These are phyloP conservation scores for Escovopsis weberi DNA, from an alignment of 2,329 filamentous ascomycete species.

Conservation along the genomic window DNA sequence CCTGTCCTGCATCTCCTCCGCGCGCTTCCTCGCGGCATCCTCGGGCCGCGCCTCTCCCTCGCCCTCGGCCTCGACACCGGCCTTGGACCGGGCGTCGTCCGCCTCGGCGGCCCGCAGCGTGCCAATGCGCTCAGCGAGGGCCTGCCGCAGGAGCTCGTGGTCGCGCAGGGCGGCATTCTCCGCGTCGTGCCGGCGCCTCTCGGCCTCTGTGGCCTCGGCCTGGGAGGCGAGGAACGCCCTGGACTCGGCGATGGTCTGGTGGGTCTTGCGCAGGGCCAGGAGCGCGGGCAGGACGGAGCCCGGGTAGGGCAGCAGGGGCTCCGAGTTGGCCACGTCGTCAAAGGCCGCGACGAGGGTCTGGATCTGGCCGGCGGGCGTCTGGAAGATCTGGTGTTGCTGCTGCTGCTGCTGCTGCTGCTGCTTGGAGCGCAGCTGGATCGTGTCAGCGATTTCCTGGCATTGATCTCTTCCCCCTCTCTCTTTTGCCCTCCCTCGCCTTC, in stretches of 20 bases:
- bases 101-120: slow-evolving; percentile 30
- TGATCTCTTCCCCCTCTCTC: background rate
- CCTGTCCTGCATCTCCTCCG: slow-evolving; percentile 44
- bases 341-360: slow-evolving; percentile 49
- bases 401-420: slow-evolving; percentile 3
- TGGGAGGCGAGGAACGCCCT: slow-evolving; percentile 40
- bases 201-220: slow-evolving; percentile 25
- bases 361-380: slow-evolving; percentile 17
- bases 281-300: slow-evolving; percentile 58
- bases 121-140: slow-evolving; percentile 42
- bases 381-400: slow-evolving; percentile 6
- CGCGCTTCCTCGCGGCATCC: slow-evolving; percentile 46
- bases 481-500: too few relatives aligned
- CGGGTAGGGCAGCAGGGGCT: slow-evolving; percentile 50
- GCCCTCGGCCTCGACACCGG: slow-evolving; percentile 7
- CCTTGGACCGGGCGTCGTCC: slow-evolving; percentile 36
- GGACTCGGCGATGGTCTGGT: slow-evolving; percentile 49
- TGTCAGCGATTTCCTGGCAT: background rate
- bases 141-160: slow-evolving; percentile 38
- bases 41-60: slow-evolving; percentile 36
- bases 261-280: slow-evolving; percentile 53
- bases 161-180: slow-evolving; percentile 38
- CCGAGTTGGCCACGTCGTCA: slow-evolving; percentile 42
- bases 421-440: slow-evolving; percentile 14
- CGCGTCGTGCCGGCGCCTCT: slow-evolving; percentile 32